Evolutionary conservation across 75 land plant genomes (phyloP), one percentile per base, ranked within the genome.

Genomic region (Pinus tabuliformis): DNA sequence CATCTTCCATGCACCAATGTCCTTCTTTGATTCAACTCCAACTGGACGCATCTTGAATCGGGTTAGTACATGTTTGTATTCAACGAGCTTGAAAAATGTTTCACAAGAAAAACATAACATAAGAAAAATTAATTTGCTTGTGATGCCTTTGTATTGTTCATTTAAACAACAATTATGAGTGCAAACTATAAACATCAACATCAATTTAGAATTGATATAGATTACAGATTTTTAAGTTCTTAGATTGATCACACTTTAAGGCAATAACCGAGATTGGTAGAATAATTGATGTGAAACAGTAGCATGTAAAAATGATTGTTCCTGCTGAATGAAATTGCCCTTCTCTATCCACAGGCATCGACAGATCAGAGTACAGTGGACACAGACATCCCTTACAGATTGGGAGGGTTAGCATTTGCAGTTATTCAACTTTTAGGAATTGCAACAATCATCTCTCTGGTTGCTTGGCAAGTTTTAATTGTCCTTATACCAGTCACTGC

Each of bases 1-100:
- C 49, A 63, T 93, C 58, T 93, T 95, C 70, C 83, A 82, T 26
- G 96, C 98, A 20, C 93, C 98, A 9, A 86, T 95, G 77, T 93
- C 87, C 6, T 95, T 95, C 79, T 95, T 95, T 76, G 98, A 95
- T 74, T 78, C 86, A 42, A 95, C 92, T 0, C 98, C 96, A 59
- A 82, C 90, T 6, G 91, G 98, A 62, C 84, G 89, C 65, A 95
- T 95, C 33, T 82, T 93, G 62, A 91, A 76, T 75, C 76, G 93
- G 74, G 96, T 93, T 20, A 76, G 88, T 85, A 24, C 56, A 36
- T 60, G 17, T 74, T 56, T 74, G 54, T 49, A 11, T 49, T 49
- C 54, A 49, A 49, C 54, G 9, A 49, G 12, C 13, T 9, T 49
- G 54, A 49, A 49, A 39, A 49, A 9, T 11, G 39, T 37, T 36